phyloP scores from a whole-genome alignment of 1,284 basidiomycete genomes.

The Sanghuangporus weigelae region DNA sequence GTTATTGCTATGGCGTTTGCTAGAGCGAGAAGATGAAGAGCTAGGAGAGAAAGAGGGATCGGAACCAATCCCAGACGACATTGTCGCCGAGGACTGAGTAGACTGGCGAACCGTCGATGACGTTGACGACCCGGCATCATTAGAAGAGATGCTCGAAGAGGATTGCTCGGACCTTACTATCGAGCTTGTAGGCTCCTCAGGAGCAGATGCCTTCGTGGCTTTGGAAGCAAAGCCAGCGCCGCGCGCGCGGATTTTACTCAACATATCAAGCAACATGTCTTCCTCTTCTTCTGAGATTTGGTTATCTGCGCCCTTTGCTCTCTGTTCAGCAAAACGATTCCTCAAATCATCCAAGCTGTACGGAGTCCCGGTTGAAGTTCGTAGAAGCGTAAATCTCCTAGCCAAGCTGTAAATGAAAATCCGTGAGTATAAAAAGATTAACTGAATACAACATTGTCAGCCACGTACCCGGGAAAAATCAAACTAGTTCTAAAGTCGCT shows the following conservation, averaged over 20 bases:
- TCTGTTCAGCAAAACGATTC: constrained; percentile 65
- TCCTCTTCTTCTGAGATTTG: constrained; percentile 76
- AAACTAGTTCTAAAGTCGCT: constrained; percentile 78
- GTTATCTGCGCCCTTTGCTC: constrained; percentile 58
- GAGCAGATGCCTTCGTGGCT: neutral
- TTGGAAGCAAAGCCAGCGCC: neutral
- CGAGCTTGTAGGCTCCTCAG: constrained; percentile 1
- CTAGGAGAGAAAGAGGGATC: constrained; percentile 5
- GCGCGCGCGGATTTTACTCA: constrained; percentile 52
- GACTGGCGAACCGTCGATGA: constrained; percentile 16
- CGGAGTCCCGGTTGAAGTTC: constrained; percentile 57
- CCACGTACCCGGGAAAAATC: constrained; percentile 73
- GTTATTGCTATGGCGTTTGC: constrained; percentile 76
- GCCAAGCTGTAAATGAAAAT: constrained; percentile 51
- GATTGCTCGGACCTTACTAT: constrained; percentile 4
- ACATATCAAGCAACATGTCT: constrained; percentile 72
- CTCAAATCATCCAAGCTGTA: constrained; percentile 59
- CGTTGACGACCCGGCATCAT: constrained; percentile 7
- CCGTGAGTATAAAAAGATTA: constrained; percentile 19
- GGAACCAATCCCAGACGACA: constrained; percentile 8
- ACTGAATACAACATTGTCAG: constrained; percentile 17
- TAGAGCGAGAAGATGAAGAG: constrained; percentile 29
- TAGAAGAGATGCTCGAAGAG: constrained; percentile 4
- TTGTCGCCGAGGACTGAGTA: constrained; percentile 10
- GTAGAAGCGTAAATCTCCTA: constrained; percentile 73